Evolutionary conservation across 139 green algal genomes (phyloP).

Genomic region (Diplosphaera chodatii): DNA sequence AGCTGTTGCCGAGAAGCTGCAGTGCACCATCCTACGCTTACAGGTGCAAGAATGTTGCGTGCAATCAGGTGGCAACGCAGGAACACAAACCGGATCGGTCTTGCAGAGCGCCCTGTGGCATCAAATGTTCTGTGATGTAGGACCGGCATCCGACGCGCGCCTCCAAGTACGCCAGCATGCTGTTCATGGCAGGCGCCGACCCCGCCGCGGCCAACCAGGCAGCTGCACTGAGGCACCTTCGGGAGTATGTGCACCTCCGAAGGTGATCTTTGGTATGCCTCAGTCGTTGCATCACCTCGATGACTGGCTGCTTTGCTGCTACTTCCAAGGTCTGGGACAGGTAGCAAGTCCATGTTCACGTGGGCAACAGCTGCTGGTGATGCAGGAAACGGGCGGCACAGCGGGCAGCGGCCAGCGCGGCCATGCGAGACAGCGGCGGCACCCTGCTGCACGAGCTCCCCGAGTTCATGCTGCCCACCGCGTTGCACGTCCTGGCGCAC

Average conservation of each 20-base stretch:
- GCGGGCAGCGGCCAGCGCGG: constrained; percentile 5
- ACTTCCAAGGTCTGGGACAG: no score
- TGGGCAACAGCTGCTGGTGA: no score
- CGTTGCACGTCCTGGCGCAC: constrained; percentile 69
- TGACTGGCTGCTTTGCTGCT: no score
- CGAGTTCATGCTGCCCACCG: constrained; percentile 72
- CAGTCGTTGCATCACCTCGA: no score
- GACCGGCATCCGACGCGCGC: constrained; percentile 13
- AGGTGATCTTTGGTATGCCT: no score
- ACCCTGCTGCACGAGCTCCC: constrained; percentile 54
- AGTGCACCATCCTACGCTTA: constrained; percentile 2
- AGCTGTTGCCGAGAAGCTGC: constrained; percentile 40
- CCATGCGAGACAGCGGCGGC: constrained; percentile 18
- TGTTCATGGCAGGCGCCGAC: constrained; percentile 55
- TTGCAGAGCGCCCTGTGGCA: no score
- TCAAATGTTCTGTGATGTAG: no score
- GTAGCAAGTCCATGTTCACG: no score
- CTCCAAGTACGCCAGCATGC: constrained; percentile 62
- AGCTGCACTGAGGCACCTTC: constrained; percentile 16
- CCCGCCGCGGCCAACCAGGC: constrained; percentile 4
- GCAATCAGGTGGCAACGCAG: no score
- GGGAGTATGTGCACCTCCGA: constrained; percentile 22
- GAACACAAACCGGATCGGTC: no score
- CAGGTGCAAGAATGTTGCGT: no score
- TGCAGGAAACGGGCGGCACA: no score